phyloP scores from a whole-genome alignment of 2,329 filamentous ascomycete genomes.

The Aspergillus transmontanensis region DNA sequence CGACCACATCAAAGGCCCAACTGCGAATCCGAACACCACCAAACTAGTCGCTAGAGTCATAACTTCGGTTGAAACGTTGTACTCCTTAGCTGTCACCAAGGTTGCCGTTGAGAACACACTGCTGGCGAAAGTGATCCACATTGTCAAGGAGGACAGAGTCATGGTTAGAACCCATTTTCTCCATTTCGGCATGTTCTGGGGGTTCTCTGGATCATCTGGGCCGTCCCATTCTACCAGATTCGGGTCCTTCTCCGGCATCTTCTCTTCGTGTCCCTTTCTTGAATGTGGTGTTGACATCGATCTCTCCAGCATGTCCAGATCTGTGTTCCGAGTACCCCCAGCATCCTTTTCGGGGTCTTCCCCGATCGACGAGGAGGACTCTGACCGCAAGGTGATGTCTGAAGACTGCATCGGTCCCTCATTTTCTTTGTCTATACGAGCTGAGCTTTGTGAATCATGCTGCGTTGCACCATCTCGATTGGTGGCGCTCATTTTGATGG shows the following conservation, averaged over 20 bases:
- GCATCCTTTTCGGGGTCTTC: constrained; percentile 12
- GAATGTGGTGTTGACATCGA: constrained; percentile 15
- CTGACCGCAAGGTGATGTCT: constrained; percentile 15
- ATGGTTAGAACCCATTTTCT: constrained; percentile 46
- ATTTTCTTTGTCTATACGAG: constrained; percentile 9
- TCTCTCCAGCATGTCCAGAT: constrained; percentile 1
- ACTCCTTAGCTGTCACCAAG: constrained; percentile 43
- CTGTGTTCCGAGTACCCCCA: constrained; percentile 2
- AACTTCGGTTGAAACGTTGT: constrained; percentile 45
- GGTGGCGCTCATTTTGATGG: constrained; percentile 4
- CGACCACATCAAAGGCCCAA: constrained; percentile 56
- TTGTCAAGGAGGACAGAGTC: constrained; percentile 36
- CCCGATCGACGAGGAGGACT: constrained; percentile 7
- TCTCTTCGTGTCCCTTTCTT: constrained; percentile 9
- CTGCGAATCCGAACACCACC: constrained; percentile 52
- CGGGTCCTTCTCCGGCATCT: constrained; percentile 25
- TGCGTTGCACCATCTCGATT: constrained; percentile 6
- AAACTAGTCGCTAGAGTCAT: constrained; percentile 46
- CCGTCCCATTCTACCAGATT: constrained; percentile 37
- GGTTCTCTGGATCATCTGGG: constrained; percentile 36
- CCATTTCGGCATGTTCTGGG: constrained; percentile 32
- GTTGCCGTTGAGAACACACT: constrained; percentile 51
- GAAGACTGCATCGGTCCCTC: constrained; percentile 14
- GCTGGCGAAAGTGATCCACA: constrained; percentile 51
- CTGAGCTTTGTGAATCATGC: constrained; percentile 7